These are phyloP conservation scores for Gaultheria prostrata DNA, from an alignment of 148 eudicot genomes.

Conservation along the genomic window DNA sequence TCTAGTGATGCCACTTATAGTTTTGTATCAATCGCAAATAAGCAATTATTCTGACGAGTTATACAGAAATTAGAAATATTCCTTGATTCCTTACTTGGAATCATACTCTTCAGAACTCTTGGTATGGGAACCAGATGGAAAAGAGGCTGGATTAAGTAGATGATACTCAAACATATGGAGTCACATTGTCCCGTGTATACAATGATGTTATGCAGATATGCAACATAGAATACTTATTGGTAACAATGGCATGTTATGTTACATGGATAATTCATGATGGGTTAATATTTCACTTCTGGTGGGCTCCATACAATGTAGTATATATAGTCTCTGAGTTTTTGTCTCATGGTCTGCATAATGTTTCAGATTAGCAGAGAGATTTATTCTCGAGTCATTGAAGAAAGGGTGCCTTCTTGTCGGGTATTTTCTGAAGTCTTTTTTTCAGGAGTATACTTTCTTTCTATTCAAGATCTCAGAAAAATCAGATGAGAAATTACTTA, in stretches of 20 bases:
- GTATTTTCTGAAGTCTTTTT: slow-evolving; percentile 30
- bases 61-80: not conserved
- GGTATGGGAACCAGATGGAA: not conserved
- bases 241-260: not conserved
- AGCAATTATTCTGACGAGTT: not conserved
- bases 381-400: slow-evolving; percentile 66
- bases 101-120: not conserved
- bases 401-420: slow-evolving; percentile 66
- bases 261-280: too few relatives aligned
- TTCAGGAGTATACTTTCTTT: not conserved
- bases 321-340: too few relatives aligned
- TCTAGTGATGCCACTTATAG: not conserved
- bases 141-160: not conserved
- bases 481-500: slow-evolving; percentile 19
- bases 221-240: not conserved
- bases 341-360: not conserved
- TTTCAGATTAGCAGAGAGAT: slow-evolving; percentile 75
- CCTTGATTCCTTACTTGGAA: not conserved
- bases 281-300: not conserved
- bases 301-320: too few relatives aligned
- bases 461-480: slow-evolving; percentile 4
- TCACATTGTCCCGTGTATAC: not conserved
- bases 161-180: not conserved
- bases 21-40: not conserved
- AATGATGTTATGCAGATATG: not conserved